Percentiles rank a stretch among this genome's conserved stretches.
Conservation (phyloP, 1,284 basidiomycete species). For the Singerocomus rubriflavus region DNA sequence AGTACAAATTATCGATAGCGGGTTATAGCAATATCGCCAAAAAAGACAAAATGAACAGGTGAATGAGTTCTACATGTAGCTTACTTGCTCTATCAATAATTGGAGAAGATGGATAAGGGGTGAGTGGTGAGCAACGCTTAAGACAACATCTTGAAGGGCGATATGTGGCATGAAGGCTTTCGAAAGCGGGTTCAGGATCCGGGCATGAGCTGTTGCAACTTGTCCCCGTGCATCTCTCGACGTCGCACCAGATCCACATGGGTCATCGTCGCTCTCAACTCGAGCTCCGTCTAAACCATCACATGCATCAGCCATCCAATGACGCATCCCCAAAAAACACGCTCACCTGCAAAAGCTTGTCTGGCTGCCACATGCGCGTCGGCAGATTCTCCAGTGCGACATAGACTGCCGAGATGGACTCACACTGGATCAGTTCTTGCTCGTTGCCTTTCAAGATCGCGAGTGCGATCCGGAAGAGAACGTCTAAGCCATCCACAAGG, state of each 20-base stretch:
- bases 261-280: conserved; percentile 62
- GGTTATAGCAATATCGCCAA: neutral
- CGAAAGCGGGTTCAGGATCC: conserved; percentile 8
- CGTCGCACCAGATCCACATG: conserved; percentile 70
- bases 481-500: conserved; percentile 89
- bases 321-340: neutral
- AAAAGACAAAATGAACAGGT: neutral
- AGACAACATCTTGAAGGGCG: neutral
- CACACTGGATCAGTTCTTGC: conserved; percentile 75
- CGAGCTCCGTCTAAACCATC: conserved; percentile 54
- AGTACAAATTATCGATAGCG: neutral
- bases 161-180: neutral
- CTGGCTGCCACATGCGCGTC: conserved; percentile 88
- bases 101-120: neutral
- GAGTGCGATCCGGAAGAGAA: conserved; percentile 88
- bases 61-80: neutral
- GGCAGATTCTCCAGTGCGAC: conserved; percentile 84
- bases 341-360: conserved; percentile 79
- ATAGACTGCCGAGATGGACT: conserved; percentile 84
- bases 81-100: conserved; percentile 13
- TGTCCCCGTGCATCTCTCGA: conserved; percentile 56
- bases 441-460: conserved; percentile 85
- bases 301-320: neutral
- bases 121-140: neutral
- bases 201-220: conserved; percentile 43